Evolutionary conservation across 129 eudicot species (phyloP).

Genomic region (Flaveria ramosissima): DNA sequence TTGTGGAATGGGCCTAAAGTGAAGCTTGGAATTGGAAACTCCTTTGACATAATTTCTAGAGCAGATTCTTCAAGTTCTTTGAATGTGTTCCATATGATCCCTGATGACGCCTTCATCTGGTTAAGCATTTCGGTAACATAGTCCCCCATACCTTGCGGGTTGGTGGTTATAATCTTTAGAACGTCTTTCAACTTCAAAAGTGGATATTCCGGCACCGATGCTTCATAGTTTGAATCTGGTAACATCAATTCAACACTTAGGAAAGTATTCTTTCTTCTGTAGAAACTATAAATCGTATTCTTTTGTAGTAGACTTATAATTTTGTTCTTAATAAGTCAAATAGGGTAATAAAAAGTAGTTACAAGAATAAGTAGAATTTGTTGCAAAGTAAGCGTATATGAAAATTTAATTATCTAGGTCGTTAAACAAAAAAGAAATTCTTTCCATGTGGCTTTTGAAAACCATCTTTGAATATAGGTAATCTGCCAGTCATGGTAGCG

Average conservation of each 20-base stretch:
- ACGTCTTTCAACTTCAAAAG: conserved; percentile 38
- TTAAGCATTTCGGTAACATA: conserved; percentile 12
- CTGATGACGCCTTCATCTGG: conserved; percentile 36
- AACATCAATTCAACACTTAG: background rate
- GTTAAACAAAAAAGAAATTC: too few relatives aligned
- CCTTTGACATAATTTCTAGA: conserved; percentile 7
- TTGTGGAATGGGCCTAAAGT: conserved; percentile 51
- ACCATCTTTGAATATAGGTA: too few relatives aligned
- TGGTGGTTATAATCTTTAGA: conserved; percentile 5
- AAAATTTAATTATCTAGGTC: too few relatives aligned
- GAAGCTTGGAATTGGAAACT: conserved; percentile 36
- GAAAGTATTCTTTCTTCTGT: background rate
- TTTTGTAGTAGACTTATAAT: too few relatives aligned
- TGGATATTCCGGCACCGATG: conserved; percentile 34
- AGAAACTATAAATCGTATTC: too few relatives aligned
- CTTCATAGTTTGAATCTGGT: background rate
- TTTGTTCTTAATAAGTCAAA: too few relatives aligned
- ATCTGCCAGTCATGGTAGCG: too few relatives aligned
- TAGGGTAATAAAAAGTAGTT: too few relatives aligned
- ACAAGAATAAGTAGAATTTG: too few relatives aligned
- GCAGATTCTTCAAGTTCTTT: conserved; percentile 44
- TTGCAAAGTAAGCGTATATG: too few relatives aligned
- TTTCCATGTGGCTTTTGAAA: too few relatives aligned
- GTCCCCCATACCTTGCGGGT: conserved; percentile 23
- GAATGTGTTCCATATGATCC: conserved; percentile 49